A percentile compares a stretch with the other conserved stretches of the same genome.
These are phyloP conservation scores for Metschnikowia lachancei DNA, from an alignment of 805 yeast genomes.

Conservation along the genomic window DNA sequence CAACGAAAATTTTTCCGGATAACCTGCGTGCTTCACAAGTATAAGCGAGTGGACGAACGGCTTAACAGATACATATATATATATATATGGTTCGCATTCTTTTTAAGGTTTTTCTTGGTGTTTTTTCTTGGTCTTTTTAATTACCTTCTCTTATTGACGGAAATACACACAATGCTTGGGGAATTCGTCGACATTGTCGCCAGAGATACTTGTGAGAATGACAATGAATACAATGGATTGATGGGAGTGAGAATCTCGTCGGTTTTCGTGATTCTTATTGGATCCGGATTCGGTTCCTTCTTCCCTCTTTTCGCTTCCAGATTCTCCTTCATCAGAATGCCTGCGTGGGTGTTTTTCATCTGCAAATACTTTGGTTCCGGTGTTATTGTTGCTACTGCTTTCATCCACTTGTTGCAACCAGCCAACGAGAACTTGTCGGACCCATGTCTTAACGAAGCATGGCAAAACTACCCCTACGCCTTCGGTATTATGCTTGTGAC, in stretches of 20 bases:
- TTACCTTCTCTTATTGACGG: too few species aligned
- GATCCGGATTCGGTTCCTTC: constrained; percentile 54
- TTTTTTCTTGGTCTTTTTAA: too few species aligned
- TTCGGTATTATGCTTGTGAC: constrained; percentile 52
- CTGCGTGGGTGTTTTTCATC: constrained; percentile 60
- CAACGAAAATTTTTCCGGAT: too few species aligned
- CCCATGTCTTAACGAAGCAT: constrained; percentile 62
- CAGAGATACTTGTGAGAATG: constrained; percentile 38
- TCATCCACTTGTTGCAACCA: constrained; percentile 69
- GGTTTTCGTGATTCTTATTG: constrained; percentile 56
- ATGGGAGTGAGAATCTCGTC: constrained; percentile 57
- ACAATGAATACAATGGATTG: constrained; percentile 46
- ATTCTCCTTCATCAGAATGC: constrained; percentile 56
- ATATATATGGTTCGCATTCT: too few species aligned
- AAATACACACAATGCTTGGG: constrained; percentile 5
- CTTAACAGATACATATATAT: too few species aligned
- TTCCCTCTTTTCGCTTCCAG: constrained; percentile 62
- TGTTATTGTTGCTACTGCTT: constrained; percentile 78
- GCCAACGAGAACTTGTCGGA: constrained; percentile 57
- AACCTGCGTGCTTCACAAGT: too few species aligned
- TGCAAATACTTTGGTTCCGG: constrained; percentile 82
- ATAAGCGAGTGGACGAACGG: too few species aligned
- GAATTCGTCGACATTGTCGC: constrained; percentile 15
- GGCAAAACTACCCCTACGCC: constrained; percentile 52
- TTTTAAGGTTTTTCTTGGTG: too few species aligned